These are phyloP conservation scores for Pseudogymnoascus sp. DNA, from an alignment of 2,329 filamentous ascomycete genomes.

Conservation along the genomic window DNA sequence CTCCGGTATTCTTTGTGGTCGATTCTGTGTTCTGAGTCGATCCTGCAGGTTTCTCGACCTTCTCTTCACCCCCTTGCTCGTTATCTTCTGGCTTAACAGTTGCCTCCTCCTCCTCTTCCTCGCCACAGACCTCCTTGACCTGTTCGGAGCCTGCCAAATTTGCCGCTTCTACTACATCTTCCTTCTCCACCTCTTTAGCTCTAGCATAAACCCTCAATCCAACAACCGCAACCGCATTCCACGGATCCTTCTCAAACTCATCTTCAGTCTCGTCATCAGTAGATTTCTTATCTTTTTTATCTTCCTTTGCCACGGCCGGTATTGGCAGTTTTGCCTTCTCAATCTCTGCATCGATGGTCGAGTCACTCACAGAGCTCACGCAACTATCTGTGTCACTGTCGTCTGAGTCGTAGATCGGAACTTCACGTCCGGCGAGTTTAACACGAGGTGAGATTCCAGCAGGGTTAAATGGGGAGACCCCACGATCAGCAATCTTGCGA, in stretches of 20 bases:
- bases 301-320: not conserved
- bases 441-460: not conserved
- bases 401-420: not conserved
- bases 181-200: constrained; percentile 26
- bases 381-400: constrained; percentile 3
- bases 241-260: constrained; percentile 47
- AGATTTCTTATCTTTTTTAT: constrained; percentile 4
- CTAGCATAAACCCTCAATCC: constrained; percentile 54
- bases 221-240: constrained; percentile 55
- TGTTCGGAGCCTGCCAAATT: constrained; percentile 13
- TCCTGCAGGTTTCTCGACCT: not conserved
- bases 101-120: constrained; percentile 10
- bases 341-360: constrained; percentile 2
- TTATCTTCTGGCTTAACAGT: constrained; percentile 16
- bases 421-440: not conserved
- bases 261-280: constrained; percentile 39
- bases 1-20: not conserved
- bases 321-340: not conserved
- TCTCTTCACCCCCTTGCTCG: constrained; percentile 18
- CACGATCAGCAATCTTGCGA: not conserved
- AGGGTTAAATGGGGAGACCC: not conserved
- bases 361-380: constrained; percentile 1
- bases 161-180: constrained; percentile 12
- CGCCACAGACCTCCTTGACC: constrained; percentile 19
- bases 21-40: not conserved